A percentile compares a stretch with the other conserved stretches of the same genome.
phyloP scores from a whole-genome alignment of 495 filamentous ascomycete species.

The Penicillium manginii region DNA sequence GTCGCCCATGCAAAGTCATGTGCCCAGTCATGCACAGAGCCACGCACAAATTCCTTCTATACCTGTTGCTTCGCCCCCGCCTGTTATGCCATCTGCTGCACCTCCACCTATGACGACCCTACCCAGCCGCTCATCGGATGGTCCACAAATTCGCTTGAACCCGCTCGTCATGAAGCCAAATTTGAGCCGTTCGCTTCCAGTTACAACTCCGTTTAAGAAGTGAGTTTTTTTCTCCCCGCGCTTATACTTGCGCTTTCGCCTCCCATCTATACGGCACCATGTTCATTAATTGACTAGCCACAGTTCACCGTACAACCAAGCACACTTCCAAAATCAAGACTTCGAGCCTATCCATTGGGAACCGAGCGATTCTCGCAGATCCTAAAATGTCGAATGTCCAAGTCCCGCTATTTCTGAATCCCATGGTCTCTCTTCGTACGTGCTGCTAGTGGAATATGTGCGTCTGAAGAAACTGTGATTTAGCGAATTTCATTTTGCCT shows the following conservation, averaged over 20 bases:
- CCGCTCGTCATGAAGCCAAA: constrained; percentile 53
- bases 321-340: constrained; percentile 81
- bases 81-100: constrained; percentile 35
- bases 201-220: constrained; percentile 52
- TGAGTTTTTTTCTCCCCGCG: constrained; percentile 17
- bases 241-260: constrained; percentile 19
- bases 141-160: constrained; percentile 52
- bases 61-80: constrained; percentile 38
- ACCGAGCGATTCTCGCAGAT: constrained; percentile 42
- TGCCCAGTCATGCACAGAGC: constrained; percentile 16
- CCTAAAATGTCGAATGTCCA: constrained; percentile 5
- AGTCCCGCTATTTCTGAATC: not conserved
- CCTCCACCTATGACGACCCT: constrained; percentile 43
- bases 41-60: constrained; percentile 33
- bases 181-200: constrained; percentile 46
- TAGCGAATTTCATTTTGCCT: not conserved
- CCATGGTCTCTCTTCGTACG: not conserved
- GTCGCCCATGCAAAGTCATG: constrained; percentile 38
- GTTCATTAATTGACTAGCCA: constrained; percentile 53
- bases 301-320: constrained; percentile 75
- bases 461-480: not conserved
- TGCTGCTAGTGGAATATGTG: too few relatives aligned
- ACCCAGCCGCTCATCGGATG: constrained; percentile 43
- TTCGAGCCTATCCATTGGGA: constrained; percentile 71
- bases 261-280: not conserved